Evolutionary conservation across 345 rosid species (phyloP), one percentile per base, ranked within the genome.

Genomic region (Citrus reticulata): DNA sequence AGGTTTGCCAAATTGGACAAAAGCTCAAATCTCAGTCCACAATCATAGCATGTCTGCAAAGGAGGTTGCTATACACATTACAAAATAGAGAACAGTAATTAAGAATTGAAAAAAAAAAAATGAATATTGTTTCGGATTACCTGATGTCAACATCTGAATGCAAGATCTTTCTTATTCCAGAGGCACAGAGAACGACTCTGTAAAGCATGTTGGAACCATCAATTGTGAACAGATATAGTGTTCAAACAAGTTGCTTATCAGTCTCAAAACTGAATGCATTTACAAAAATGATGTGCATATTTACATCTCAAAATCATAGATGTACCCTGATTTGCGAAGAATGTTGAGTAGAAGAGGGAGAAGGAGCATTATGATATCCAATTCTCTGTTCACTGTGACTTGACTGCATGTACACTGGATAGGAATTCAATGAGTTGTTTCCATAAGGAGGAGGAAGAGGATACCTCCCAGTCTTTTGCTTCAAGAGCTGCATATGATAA

Each of bases 71-170:
- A 25, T 4, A 61, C 10, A 39, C 51, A 19, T 65, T 65, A 73
- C 6, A 72, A 68, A 2, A 42, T 7, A 7, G 58, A n/a, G 51
- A 46, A 29, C 7, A 27, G 60, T 42, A 72, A 27, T 24, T 32
- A 49, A 46, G 49, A 17, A 39, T 9, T 9, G 37, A 32, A 17
- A 7, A 8, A 7, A 8, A 7, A 17, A 66, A 5, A 8, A 73
- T 55, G 22, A 46, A 66, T 51, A 2, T 22, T 22, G 9, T 71
- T 58, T 77, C 32, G 6, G 40, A 34, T 77, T 81, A 85, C 85
- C 85, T 87, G 85, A 76, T 85, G 88, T 24, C 86, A 85, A 24
- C 86, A 87, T 32, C 86, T 86, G 74, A 87, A 76, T 40, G 84
- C 88, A 37, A 87, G 82, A 74, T 87, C 82, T 69, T 87, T 85